These are phyloP conservation scores for Funneliformis mosseae DNA, from an alignment of 192 early-diverging fungal species.

Conservation along the genomic window DNA sequence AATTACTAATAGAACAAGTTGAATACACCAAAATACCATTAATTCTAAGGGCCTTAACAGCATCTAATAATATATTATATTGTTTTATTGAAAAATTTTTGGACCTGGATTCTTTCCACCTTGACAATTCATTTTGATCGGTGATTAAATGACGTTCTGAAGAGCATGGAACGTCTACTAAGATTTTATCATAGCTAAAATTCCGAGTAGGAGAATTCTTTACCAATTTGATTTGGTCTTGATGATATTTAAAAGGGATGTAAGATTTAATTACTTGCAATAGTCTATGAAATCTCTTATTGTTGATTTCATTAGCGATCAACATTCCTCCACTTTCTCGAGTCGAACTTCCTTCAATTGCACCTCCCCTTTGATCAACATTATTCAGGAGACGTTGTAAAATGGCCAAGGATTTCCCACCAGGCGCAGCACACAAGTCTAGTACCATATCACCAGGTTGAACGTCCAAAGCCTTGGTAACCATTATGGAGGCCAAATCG, in stretches of 20 bases:
- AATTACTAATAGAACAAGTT: constrained; percentile 53
- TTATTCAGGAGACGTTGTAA: constrained; percentile 44
- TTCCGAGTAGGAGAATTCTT: constrained; percentile 6
- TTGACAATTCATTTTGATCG: constrained; percentile 44
- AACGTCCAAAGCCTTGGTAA: constrained; percentile 66
- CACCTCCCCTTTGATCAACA: background rate
- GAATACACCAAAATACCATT: constrained; percentile 53
- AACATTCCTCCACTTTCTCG: constrained; percentile 42
- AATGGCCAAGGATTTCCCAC: constrained; percentile 54
- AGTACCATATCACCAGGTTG: constrained; percentile 74
- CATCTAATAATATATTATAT: constrained; percentile 40
- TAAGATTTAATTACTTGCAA: constrained; percentile 50
- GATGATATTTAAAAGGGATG: constrained; percentile 31
- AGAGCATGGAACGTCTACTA: constrained; percentile 60
- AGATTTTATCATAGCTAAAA: constrained; percentile 45
- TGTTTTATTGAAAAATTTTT: constrained; percentile 47
- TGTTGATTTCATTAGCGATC: constrained; percentile 46
- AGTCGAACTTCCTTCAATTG: background rate
- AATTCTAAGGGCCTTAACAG: constrained; percentile 39
- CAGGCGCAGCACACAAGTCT: constrained; percentile 64
- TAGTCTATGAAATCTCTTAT: constrained; percentile 47
- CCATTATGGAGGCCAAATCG: constrained; percentile 74
- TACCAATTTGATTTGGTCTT: constrained; percentile 23
- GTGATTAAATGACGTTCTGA: constrained; percentile 56
- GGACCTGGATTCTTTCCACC: constrained; percentile 48